Percentiles rank a stretch among this genome's conserved stretches.
These are phyloP conservation scores for Diaporthe eres DNA, from an alignment of 2,329 filamentous ascomycete genomes.

Conservation along the genomic window DNA sequence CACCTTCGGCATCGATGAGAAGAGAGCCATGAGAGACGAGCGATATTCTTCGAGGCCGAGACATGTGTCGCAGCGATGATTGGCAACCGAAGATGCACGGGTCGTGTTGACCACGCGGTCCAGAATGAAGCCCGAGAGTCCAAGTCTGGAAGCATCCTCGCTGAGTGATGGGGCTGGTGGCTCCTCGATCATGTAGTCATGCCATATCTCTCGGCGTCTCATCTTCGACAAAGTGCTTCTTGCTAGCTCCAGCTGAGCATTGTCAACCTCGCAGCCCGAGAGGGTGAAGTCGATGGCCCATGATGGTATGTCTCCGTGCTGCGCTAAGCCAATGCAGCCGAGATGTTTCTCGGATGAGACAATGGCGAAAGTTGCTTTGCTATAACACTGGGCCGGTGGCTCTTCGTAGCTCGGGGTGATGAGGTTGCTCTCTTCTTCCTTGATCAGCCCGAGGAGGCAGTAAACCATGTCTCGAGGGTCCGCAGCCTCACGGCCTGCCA, in stretches of 20 bases:
- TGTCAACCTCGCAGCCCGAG: constrained; percentile 15
- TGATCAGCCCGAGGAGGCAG: constrained; percentile 13
- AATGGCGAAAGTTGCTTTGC: constrained; percentile 25
- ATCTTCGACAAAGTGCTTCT: constrained; percentile 6
- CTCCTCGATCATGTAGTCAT: constrained; percentile 6
- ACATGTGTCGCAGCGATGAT: not conserved
- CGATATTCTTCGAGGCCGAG: constrained; percentile 3
- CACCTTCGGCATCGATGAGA: constrained; percentile 7
- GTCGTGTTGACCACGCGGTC: not conserved
- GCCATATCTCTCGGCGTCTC: constrained; percentile 11
- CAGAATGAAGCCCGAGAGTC: constrained; percentile 14
- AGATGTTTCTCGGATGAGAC: constrained; percentile 9
- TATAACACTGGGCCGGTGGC: constrained; percentile 8
- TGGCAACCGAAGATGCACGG: not conserved
- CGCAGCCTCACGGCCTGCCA: constrained; percentile 2
- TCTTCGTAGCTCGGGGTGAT: constrained; percentile 7
- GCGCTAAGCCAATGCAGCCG: constrained; percentile 24
- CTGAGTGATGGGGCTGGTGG: constrained; percentile 18
- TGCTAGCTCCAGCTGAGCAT: constrained; percentile 17
- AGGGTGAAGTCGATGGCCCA: constrained; percentile 21
- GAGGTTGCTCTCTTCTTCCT: constrained; percentile 1
- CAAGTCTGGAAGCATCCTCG: constrained; percentile 6
- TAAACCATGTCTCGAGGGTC: constrained; percentile 9
- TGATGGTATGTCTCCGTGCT: constrained; percentile 26
- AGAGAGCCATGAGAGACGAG: not conserved